phyloP scores from a whole-genome alignment of 2,329 filamentous ascomycete species.

The Claviceps pazoutovae region DNA sequence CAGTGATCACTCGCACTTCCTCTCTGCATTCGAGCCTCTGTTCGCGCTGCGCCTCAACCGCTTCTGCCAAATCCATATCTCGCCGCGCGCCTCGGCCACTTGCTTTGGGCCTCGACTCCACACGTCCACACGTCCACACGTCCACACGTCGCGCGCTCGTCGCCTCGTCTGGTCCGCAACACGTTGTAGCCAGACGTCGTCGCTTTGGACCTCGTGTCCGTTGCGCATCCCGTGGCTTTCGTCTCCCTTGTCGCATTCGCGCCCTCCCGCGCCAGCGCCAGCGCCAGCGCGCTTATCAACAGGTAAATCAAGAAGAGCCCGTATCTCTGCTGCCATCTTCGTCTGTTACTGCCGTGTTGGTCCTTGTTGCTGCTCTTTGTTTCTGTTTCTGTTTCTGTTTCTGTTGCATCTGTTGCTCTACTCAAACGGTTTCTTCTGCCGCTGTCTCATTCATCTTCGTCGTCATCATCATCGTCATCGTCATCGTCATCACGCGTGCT shows the following conservation, averaged over 20 bases:
- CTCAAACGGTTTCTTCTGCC: neutral
- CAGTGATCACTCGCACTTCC: conserved; percentile 3
- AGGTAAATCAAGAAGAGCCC: conserved; percentile 5
- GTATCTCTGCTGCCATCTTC: neutral
- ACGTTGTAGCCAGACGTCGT: neutral
- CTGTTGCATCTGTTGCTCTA: neutral
- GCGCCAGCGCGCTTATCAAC: conserved; percentile 3
- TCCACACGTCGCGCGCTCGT: conserved; percentile 5
- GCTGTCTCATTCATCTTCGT: conserved; percentile 1
- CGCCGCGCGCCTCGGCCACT: conserved; percentile 2
- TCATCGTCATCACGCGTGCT: neutral
- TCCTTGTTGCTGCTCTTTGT: neutral
- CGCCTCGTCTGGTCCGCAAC: conserved; percentile 3
- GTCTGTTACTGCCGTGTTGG: neutral
- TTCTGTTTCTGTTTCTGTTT: neutral
- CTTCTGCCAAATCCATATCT: neutral
- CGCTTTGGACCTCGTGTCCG: conserved; percentile 2
- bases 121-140: conserved; percentile 6
- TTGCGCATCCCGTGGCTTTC: conserved; percentile 5
- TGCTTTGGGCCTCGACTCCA: conserved; percentile 2
- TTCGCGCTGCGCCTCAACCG: neutral
- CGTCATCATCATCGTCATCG: neutral
- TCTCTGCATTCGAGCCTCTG: neutral
- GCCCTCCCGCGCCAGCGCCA: conserved; percentile 6
- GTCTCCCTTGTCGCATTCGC: conserved; percentile 7